phyloP scores from a whole-genome alignment of 2,329 filamentous ascomycete species.

The Trichoderma endophyticum region DNA sequence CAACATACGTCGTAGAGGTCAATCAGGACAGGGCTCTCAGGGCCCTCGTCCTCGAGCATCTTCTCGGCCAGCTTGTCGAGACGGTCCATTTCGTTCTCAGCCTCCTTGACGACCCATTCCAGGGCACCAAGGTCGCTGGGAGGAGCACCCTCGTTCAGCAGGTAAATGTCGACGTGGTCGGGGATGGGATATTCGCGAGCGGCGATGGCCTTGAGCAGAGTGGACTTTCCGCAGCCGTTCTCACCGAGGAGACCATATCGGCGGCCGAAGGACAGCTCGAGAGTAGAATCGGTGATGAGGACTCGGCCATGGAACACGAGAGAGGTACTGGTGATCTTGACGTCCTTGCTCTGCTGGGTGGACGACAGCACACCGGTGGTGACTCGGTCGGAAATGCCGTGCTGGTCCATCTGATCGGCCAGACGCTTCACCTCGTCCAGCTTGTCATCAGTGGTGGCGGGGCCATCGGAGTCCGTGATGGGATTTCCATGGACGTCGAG shows the following conservation, averaged over 20 bases:
- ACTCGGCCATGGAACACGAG: slow-evolving; percentile 98
- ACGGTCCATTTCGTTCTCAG: slow-evolving; percentile 85
- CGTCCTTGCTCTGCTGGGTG: slow-evolving; percentile 79
- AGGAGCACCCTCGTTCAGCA: slow-evolving; percentile 94
- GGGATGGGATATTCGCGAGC: slow-evolving; percentile 94
- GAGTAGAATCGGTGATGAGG: slow-evolving; percentile 86
- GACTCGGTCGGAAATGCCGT: slow-evolving; percentile 94
- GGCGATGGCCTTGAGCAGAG: slow-evolving; percentile 91
- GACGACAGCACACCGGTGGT: slow-evolving; percentile 96
- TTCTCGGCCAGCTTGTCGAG: slow-evolving; percentile 87
- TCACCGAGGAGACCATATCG: slow-evolving; percentile 94
- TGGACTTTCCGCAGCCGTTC: slow-evolving; percentile 99
- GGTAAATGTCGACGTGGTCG: slow-evolving; percentile 95
- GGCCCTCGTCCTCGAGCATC: slow-evolving; percentile 86
- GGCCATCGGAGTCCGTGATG: slow-evolving; percentile 54
- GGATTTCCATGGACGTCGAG: slow-evolving; percentile 62
- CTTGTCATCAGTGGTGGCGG: slow-evolving; percentile 69
- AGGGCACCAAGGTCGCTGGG: slow-evolving; percentile 84
- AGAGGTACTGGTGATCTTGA: slow-evolving; percentile 92
- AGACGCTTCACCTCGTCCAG: slow-evolving; percentile 81
- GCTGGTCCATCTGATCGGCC: slow-evolving; percentile 89
- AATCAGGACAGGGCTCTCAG: slow-evolving; percentile 84
- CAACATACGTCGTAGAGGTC: slow-evolving; percentile 87
- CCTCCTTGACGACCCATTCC: slow-evolving; percentile 95
- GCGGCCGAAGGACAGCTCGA: slow-evolving; percentile 90